Base-by-base conservation (phyloP, 2,329 filamentous ascomycete genomes). In the Ophiostoma perfectum region DNA sequence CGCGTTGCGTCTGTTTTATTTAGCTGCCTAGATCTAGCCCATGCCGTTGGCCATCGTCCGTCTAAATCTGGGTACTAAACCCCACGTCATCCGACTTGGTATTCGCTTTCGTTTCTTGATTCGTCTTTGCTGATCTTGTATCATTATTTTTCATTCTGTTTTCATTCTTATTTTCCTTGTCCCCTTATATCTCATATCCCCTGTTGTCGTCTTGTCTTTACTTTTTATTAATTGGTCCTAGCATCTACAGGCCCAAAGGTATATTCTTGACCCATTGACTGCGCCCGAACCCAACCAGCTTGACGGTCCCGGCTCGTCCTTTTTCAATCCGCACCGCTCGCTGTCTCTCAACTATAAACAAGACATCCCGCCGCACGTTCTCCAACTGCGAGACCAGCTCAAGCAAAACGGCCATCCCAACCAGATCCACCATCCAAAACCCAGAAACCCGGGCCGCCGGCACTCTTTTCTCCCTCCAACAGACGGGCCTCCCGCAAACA, bases 261-360 rank as follows among this genome's bases (percentile, higher is more conserved):
- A 89, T 74, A 80, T 92, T 62, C 84, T 92, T 72, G 88, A 90
- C 73, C 90, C 90, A 72, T 80, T 92, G 71, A 87, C 82, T 73
- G 88, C 83, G 36, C 88, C 87, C 9, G 87, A 90, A 71, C 89
- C 89, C 14, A 86, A 82, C 70, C 84, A 89, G 71, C 86, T 90
- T 75, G 89, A 86, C 64, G 88, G 89, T 7, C 84, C 84, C n/a
- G 85, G 85, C 69, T 80, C 81, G 3, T 85, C 86, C 71, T 84
- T 87, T 74, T 77, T 81, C 80, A 77, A 75, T 67, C 71, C 72
- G 68, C 74, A 72, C 18, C 74, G 73, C 64, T 70, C 72, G 52
- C 66, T 71, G 2, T 72, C 73, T 4, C 27, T 72, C 45, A 70
- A 72, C 16, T 69, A 42, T 11, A 71, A 67, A 67, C 9, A 66